These are phyloP conservation scores for Antitrichia curtipendula DNA, from an alignment of 225 moss, liverwort and hornwort species.

Conservation along the genomic window DNA sequence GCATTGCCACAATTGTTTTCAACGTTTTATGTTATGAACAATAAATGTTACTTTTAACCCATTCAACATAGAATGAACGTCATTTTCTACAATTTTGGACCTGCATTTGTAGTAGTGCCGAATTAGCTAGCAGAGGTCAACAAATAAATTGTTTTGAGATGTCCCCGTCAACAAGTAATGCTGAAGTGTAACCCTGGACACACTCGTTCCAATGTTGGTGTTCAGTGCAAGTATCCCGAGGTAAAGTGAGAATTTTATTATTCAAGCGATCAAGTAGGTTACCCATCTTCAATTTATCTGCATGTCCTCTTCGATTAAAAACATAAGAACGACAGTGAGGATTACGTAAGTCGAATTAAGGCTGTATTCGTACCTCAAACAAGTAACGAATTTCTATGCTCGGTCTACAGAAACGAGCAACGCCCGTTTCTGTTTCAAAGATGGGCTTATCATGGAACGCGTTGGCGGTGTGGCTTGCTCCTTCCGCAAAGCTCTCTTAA, in stretches of 20 bases:
- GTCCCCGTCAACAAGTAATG: neutral
- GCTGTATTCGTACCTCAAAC: slow-evolving; percentile 46
- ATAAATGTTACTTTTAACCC: no score
- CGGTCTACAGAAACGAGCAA: slow-evolving; percentile 8
- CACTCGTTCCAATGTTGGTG: neutral
- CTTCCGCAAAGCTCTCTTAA: neutral
- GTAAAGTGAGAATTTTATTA: neutral
- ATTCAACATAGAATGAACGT: neutral
- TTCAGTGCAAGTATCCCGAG: neutral
- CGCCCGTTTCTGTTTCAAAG: neutral
- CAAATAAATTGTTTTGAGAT: neutral
- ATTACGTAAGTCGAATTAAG: neutral
- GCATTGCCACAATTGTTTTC: neutral
- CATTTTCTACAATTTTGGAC: neutral
- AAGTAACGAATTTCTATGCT: slow-evolving; percentile 40
- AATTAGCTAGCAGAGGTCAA: neutral
- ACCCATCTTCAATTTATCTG: neutral
- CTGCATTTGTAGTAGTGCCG: neutral
- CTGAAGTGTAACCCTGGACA: neutral
- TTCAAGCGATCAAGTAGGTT: neutral
- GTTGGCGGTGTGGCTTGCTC: neutral
- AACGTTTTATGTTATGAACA: neutral
- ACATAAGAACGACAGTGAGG: neutral
- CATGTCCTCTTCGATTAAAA: neutral
- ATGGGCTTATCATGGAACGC: neutral